Percentiles rank a stretch among this genome's conserved stretches.
phyloP scores from a whole-genome alignment of 1,139 yeast species.

The Zhuliangozyma parablackwelliae region DNA sequence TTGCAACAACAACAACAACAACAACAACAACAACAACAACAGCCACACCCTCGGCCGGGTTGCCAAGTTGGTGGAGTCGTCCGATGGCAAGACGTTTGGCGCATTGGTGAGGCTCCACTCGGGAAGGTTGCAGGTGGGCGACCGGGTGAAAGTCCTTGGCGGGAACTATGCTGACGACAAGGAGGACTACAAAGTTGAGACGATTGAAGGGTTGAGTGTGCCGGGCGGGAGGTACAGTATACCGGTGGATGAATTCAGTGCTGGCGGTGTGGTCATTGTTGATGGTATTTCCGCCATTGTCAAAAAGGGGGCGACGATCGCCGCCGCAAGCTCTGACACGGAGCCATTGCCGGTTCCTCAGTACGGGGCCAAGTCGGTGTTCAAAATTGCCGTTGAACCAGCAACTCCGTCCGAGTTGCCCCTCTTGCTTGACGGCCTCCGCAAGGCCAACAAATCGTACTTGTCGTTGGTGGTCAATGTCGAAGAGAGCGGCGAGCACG shows the following conservation, averaged over 20 bases:
- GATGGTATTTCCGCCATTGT: constrained; percentile 56
- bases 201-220: constrained; percentile 48
- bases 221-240: constrained; percentile 72
- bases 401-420: constrained; percentile 76
- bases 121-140: constrained; percentile 53
- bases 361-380: constrained; percentile 52
- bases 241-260: constrained; percentile 49
- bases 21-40: constrained; percentile 40
- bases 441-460: constrained; percentile 59
- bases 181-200: constrained; percentile 44
- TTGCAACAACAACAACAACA: constrained; percentile 45
- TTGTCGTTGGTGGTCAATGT: constrained; percentile 63
- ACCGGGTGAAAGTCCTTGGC: constrained; percentile 53
- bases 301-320: constrained; percentile 55
- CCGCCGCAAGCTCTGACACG: constrained; percentile 4
- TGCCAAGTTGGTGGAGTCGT: constrained; percentile 54
- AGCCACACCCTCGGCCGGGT: constrained; percentile 45
- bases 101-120: constrained; percentile 59
- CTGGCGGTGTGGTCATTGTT: constrained; percentile 66
- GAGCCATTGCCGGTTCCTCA: constrained; percentile 37
- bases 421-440: constrained; percentile 61
- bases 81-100: constrained; percentile 43
- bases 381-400: constrained; percentile 84
- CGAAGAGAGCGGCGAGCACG: constrained; percentile 88
- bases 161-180: constrained; percentile 49